Evolutionary conservation across 73 alveolate species (phyloP).

Genomic region (Paramecium bursaria): DNA sequence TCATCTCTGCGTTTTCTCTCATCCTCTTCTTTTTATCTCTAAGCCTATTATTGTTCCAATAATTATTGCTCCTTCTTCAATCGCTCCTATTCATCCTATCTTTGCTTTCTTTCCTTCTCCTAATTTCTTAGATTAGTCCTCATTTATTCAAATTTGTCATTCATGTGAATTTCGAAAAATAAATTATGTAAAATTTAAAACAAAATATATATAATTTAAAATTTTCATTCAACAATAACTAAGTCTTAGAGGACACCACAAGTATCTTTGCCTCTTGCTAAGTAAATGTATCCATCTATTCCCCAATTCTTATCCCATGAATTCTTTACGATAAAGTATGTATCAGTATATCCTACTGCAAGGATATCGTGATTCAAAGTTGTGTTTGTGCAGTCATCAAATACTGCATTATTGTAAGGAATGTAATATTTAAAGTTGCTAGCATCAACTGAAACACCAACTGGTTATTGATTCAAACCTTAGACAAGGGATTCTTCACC

Average conservation of each 20-base stretch:
- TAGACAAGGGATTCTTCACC: constrained; percentile 21
- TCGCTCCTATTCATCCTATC: constrained; percentile 34
- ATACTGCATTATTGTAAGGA: constrained; percentile 34
- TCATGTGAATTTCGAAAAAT: too few relatives aligned
- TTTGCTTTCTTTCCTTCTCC: constrained; percentile 2
- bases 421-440: constrained; percentile 54
- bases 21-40: constrained; percentile 20
- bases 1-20: constrained; percentile 39
- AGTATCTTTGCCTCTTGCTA: constrained; percentile 60
- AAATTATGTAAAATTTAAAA: too few relatives aligned
- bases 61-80: not conserved
- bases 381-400: constrained; percentile 38
- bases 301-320: constrained; percentile 89
- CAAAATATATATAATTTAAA: too few relatives aligned
- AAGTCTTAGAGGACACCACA: too few relatives aligned
- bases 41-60: constrained; percentile 11
- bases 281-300: constrained; percentile 78
- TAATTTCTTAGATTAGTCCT: constrained; percentile 28
- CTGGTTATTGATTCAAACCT: constrained; percentile 55
- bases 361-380: constrained; percentile 79
- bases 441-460: constrained; percentile 73
- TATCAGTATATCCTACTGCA: constrained; percentile 82
- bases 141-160: constrained; percentile 24
- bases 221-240: too few relatives aligned
- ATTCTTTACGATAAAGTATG: constrained; percentile 78